Conservation (phyloP, 176 grass and related monocot genomes). For the Oryza rufipogon region DNA sequence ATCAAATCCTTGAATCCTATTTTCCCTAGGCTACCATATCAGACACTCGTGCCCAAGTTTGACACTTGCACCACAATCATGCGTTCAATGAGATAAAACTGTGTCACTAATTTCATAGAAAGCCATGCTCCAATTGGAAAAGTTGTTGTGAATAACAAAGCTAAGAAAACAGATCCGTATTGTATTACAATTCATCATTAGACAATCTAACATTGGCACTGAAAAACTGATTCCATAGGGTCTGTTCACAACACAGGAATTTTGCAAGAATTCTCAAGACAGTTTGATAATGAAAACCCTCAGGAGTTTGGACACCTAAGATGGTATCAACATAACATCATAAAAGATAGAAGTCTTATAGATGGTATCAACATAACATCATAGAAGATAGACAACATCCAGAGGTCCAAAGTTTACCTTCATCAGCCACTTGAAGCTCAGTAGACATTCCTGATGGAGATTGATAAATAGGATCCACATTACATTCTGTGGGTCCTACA, state of each 20-base stretch:
- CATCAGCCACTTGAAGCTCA: constrained; percentile 16
- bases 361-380: background rate
- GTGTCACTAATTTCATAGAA: constrained; percentile 11
- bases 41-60: background rate
- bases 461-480: constrained; percentile 17
- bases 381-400: background rate
- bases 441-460: constrained; percentile 45
- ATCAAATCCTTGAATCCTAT: background rate
- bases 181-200: background rate
- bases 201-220: background rate
- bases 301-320: background rate
- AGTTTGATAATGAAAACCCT: background rate
- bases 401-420: constrained; percentile 36
- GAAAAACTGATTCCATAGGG: background rate
- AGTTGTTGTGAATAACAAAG: background rate
- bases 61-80: background rate
- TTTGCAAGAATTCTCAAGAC: background rate
- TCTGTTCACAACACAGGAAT: background rate
- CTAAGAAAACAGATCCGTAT: background rate
- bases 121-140: constrained; percentile 16
- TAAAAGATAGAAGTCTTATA: background rate
- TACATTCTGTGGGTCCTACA: constrained; percentile 25
- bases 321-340: background rate
- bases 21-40: background rate
- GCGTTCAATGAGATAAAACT: background rate